Conservation (phyloP, 169 alveolate genomes). For the Plasmodium cynomolgi region DNA sequence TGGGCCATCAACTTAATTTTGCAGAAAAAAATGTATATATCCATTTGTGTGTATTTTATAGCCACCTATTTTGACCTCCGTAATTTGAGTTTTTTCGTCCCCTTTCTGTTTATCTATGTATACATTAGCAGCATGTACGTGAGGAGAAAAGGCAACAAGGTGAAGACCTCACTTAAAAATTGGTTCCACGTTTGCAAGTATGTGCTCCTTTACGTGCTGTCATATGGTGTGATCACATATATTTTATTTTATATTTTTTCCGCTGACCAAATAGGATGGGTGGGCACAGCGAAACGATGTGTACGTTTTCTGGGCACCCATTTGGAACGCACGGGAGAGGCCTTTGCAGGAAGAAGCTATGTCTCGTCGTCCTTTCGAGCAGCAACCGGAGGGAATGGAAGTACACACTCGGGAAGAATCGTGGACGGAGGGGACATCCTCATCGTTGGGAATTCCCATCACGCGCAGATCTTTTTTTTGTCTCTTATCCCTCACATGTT, state of each 20-base stretch:
- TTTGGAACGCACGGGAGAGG: slow-evolving; percentile 7
- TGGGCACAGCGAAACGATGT: not conserved
- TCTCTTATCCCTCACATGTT: slow-evolving; percentile 14
- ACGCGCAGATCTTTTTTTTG: not conserved
- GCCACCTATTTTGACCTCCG: slow-evolving; percentile 22
- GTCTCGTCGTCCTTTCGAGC: not conserved
- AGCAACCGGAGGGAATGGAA: not conserved
- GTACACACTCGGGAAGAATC: not conserved
- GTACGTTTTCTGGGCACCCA: not conserved
- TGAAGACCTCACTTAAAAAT: slow-evolving; percentile 21
- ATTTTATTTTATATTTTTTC: slow-evolving; percentile 25
- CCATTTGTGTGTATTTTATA: slow-evolving; percentile 28
- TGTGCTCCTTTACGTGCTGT: slow-evolving; percentile 1
- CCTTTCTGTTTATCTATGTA: slow-evolving; percentile 58
- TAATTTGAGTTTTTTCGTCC: slow-evolving; percentile 22
- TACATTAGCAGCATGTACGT: slow-evolving; percentile 53
- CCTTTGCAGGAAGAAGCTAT: not conserved
- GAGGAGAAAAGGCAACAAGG: slow-evolving; percentile 39
- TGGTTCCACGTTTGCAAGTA: slow-evolving; percentile 19
- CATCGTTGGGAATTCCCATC: not conserved
- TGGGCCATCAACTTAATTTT: slow-evolving; percentile 59
- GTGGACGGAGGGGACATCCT: not conserved
- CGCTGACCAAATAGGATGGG: not conserved
- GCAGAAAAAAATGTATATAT: slow-evolving; percentile 27
- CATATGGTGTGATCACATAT: slow-evolving; percentile 8